phyloP scores from a whole-genome alignment of 1,284 basidiomycete genomes.

The Ganoderma boninense region DNA sequence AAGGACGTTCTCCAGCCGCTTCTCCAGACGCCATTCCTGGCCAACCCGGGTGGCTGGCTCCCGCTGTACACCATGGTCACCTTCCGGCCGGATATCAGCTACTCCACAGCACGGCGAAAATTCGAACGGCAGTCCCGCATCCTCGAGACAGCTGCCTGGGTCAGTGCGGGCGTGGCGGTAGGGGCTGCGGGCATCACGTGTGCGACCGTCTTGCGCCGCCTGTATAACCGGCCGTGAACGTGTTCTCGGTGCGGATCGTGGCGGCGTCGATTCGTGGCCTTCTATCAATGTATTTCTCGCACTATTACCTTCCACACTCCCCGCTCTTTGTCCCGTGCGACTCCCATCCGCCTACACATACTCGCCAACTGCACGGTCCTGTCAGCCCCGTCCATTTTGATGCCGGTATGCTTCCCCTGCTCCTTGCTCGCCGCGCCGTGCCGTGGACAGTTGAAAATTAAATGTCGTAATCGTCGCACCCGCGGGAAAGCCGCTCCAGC shows the following conservation, averaged over 20 bases:
- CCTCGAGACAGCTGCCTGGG: conserved; percentile 46
- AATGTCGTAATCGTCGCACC: conserved; percentile 32
- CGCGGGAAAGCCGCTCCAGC: conserved; percentile 23
- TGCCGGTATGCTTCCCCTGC: background rate
- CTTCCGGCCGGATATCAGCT: conserved; percentile 93
- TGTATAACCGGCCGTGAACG: conserved; percentile 40
- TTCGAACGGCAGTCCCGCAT: conserved; percentile 66
- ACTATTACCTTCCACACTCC: conserved; percentile 3
- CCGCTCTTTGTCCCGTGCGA: background rate
- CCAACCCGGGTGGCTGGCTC: conserved; percentile 80
- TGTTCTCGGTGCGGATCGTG: background rate
- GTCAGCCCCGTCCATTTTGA: background rate
- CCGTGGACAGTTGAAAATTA: conserved; percentile 22
- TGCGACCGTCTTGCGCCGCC: conserved; percentile 46
- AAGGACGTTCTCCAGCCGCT: conserved; percentile 39
- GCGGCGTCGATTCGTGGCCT: conserved; percentile 1
- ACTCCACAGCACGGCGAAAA: conserved; percentile 75
- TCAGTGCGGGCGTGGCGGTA: conserved; percentile 46
- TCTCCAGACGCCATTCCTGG: conserved; percentile 56
- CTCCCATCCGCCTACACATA: background rate
- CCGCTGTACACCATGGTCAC: conserved; percentile 98
- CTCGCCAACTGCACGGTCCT: background rate
- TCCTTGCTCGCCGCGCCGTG: background rate
- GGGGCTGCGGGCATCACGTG: conserved; percentile 49
- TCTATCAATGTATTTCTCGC: background rate